Base-by-base conservation (phyloP, 2,329 filamentous ascomycete species). In the Ceratocystis ficicola region DNA sequence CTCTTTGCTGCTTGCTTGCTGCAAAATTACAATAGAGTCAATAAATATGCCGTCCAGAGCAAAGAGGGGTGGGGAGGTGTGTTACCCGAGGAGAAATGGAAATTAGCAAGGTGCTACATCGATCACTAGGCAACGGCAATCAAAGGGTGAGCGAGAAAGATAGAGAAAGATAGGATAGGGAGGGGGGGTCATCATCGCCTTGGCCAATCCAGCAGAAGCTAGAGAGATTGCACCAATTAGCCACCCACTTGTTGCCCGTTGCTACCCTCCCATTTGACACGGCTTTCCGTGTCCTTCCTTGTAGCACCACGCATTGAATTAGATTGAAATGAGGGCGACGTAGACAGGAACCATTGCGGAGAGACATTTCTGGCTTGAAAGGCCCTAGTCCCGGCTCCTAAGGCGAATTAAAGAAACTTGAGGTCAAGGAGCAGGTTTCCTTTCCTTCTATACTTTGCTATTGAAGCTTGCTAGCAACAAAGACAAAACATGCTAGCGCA, bases 301-400 rank as follows among this genome's bases (percentile, higher is more conserved):
- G 10, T 41, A 41, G 36, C 12, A 41, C 36, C 10, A 41, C 4
- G 36, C 36, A 41, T 41, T 41, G 10, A 15, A 41, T 41, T 41
- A 41, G 36, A 41, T 41, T 41, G 36, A 41, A 41, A 41, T 41
- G 36, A 41, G 36, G 36, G 12, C 36, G 36, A 41, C 36, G 36
- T 41, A 12, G 36, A 41, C 36, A 36, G 32, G 2, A 36, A 36
- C 10, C 32, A 3, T 3, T 10, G 32, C 10, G 36, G 36, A 41
- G 36, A 41, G 10, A 41, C 36, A 15, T 41, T 41, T 15, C 12
- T 41, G 8, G 36, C 36, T 12, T 15, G 10, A 41, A 41, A 41
- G 12, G 12, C 36, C 36, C 15, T 22, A 48, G 55, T 32, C 59
- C 46, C 62, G 44, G 64, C 57, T 62, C 64, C 64, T 66, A 48